Evolutionary conservation across 306 rosid genomes (phyloP).

Genomic region (Rosa chinensis): DNA sequence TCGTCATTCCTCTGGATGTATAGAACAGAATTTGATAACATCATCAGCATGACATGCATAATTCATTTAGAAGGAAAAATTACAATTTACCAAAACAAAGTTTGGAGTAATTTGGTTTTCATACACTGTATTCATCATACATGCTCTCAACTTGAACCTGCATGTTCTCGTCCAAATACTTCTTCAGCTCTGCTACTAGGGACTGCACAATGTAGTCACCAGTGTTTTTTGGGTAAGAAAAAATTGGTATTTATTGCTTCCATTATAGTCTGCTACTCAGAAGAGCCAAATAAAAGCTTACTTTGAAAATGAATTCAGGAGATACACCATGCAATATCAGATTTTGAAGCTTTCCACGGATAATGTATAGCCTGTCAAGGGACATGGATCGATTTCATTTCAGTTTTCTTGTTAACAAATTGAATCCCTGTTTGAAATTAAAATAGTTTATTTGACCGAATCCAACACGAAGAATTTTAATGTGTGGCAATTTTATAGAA

Average conservation of each 20-base stretch:
- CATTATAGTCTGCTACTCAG: too few species aligned
- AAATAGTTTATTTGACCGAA: background rate
- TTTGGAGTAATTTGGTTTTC: background rate
- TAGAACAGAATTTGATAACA: background rate
- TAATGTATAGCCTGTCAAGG: constrained; percentile 50
- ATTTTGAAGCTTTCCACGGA: constrained; percentile 66
- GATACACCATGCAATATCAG: constrained; percentile 57
- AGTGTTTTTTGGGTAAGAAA: background rate
- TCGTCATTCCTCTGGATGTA: constrained; percentile 46
- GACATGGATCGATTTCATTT: background rate
- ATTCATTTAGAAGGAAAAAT: background rate
- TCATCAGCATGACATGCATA: background rate
- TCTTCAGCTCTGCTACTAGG: constrained; percentile 46
- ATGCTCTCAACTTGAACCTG: constrained; percentile 45
- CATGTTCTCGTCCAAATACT: constrained; percentile 36
- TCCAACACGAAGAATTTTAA: background rate
- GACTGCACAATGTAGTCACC: constrained; percentile 29
- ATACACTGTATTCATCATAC: constrained; percentile 55
- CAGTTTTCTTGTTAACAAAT: background rate
- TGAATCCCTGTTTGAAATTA: background rate
- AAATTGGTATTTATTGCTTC: background rate
- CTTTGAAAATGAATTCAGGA: constrained; percentile 62
- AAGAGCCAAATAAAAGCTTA: constrained; percentile 16
- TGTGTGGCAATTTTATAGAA: background rate
- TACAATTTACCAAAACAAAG: background rate